Evolutionary conservation across 495 filamentous ascomycete species (phyloP).

Genomic region (Ramalina intermedia): DNA sequence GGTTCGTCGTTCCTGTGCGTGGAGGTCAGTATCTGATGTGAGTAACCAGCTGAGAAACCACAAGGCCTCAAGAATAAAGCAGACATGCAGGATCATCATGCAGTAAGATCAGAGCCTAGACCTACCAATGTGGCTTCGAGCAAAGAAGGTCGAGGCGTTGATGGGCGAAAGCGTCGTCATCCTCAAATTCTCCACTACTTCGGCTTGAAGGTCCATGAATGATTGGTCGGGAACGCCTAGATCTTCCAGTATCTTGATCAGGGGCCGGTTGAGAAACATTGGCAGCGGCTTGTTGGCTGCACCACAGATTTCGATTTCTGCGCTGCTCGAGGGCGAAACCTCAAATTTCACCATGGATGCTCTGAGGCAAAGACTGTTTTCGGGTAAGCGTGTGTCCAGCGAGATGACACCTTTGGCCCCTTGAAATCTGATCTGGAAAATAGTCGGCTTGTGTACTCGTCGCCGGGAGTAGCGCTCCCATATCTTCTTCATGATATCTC

Average conservation of each 20-base stretch:
- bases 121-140: slow-evolving; percentile 28
- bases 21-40: too few species aligned
- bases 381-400: slow-evolving; percentile 42
- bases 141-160: slow-evolving; percentile 50
- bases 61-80: too few species aligned
- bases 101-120: too few species aligned
- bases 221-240: slow-evolving; percentile 35
- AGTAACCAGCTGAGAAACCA: too few species aligned
- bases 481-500: slow-evolving; percentile 35
- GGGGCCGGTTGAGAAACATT: slow-evolving; percentile 55
- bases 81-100: too few species aligned
- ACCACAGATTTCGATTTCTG: slow-evolving; percentile 61
- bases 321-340: slow-evolving; percentile 25
- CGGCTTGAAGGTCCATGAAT: slow-evolving; percentile 47
- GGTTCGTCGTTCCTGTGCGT: slow-evolving; percentile 28
- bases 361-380: slow-evolving; percentile 41
- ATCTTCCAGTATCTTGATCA: slow-evolving; percentile 78
- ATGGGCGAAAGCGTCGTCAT: slow-evolving; percentile 33
- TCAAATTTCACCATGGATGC: slow-evolving; percentile 69
- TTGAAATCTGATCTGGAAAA: slow-evolving; percentile 56
- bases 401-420: slow-evolving; percentile 64
- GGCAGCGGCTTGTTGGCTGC: slow-evolving; percentile 47
- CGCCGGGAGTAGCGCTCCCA: slow-evolving; percentile 29
- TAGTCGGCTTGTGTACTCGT: slow-evolving; percentile 34
- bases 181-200: slow-evolving; percentile 41